Base-by-base conservation (phyloP, 345 rosid genomes). In the Eucalyptus cloeziana region DNA sequence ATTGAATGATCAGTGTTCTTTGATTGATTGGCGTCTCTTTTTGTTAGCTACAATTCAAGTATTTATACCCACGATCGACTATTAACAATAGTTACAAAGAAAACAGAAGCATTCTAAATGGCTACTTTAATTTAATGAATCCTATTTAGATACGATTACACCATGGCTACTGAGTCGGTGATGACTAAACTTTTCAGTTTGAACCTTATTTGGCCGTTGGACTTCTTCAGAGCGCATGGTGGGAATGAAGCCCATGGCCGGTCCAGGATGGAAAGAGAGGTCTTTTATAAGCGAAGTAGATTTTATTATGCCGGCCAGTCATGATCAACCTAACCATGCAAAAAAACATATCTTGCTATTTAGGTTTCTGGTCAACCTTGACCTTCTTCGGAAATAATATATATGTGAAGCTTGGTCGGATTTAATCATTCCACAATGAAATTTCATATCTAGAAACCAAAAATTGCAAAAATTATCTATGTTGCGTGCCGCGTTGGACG, bases 401-500 rank as follows among this genome's bases (percentile, higher is more conserved):
- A n/a, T n/a, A 15, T n/a, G 76, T 64, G 21, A 64, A 64, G 17
- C 37, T 64, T 64, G 16, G 40, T 14, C 10, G 21, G 40, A n/a
- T 64, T n/a, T 64, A n/a, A n/a, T 64, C 76, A 64, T n/a, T n/a
- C 10, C 76, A 64, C 3, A n/a, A 0, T 64, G 40, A n/a, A 64
- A 64, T 64, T 64, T 64, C 3, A 64, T 64, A 64, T 7, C 5
- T 7, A 0, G 40, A 64, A 13, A n/a, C 31, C 19, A 8, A 64
- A 13, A 64, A 64, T 27, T 27, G 1, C 31, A 62, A 27, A 62
- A 27, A 12, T 27, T 9, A 27, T 62, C 16, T 3, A 27, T 27
- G 1, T 62, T 4, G 0, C 5, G 0, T 52, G 58, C 25, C 58
- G 21, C 5, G 5, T 52, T 21, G 58, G 58, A 52, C 0, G 1